These are phyloP conservation scores for Cephalotrichum gorgonifer DNA, from an alignment of 2,329 filamentous ascomycete species.

Conservation along the genomic window DNA sequence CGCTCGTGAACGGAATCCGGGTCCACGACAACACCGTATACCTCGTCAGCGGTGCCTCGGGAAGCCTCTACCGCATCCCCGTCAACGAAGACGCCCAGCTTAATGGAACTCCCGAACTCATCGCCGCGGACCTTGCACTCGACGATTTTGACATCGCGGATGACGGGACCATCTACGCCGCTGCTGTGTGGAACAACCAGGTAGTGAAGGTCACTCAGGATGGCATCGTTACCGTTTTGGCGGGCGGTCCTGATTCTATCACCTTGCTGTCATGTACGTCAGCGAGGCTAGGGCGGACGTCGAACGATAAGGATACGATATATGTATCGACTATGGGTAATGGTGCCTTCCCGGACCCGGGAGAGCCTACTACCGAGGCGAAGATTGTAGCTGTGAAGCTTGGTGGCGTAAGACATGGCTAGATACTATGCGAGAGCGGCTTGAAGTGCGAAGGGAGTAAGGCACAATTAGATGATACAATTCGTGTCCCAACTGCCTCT, in stretches of 20 bases:
- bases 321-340: constrained; percentile 6
- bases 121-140: not conserved
- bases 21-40: constrained; percentile 2
- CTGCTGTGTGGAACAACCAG: not conserved
- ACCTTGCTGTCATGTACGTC: constrained; percentile 1
- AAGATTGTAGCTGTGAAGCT: no score
- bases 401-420: no score
- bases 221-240: not conserved
- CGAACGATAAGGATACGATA: not conserved
- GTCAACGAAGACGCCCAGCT: constrained; percentile 1
- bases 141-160: constrained; percentile 5
- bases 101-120: not conserved
- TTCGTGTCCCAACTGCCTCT: no score
- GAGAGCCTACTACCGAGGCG: no score
- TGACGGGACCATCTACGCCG: constrained; percentile 5
- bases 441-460: no score
- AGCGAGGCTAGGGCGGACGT: constrained; percentile 1
- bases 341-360: not conserved
- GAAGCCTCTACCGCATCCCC: constrained; percentile 3
- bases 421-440: no score
- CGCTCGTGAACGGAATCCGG: constrained; percentile 2
- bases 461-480: no score
- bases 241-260: not conserved
- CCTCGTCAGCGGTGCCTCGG: not conserved
- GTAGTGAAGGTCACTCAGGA: constrained; percentile 1